Percentiles rank a stretch among this genome's conserved stretches.
Conservation (phyloP, 495 filamentous ascomycete genomes). For the Sabuloglossum arenarium region DNA sequence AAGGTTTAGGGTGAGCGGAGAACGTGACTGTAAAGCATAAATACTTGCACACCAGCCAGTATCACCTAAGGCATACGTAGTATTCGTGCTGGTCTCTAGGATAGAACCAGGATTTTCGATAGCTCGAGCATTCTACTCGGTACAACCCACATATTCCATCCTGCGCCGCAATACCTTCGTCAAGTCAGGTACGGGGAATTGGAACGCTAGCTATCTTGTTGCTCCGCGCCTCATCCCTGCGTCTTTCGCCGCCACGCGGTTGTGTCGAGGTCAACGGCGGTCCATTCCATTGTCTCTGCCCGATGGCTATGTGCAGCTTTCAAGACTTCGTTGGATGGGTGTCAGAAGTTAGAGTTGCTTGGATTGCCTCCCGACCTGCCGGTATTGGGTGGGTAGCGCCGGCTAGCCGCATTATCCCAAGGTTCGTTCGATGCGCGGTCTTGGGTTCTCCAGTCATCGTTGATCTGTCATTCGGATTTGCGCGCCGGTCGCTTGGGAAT, state of each 20-base stretch:
- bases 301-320: not conserved
- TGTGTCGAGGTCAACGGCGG: not conserved
- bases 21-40: too few relatives aligned
- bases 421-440: not conserved
- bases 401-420: not conserved
- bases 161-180: too few relatives aligned
- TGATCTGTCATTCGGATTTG: not conserved
- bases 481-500: not conserved
- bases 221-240: not conserved
- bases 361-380: not conserved
- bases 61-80: too few relatives aligned
- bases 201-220: not conserved
- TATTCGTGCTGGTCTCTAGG: too few relatives aligned
- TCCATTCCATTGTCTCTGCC: not conserved
- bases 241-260: not conserved
- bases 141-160: too few relatives aligned
- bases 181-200: not conserved
- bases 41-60: too few relatives aligned
- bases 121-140: too few relatives aligned
- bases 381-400: not conserved
- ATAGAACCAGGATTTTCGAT: too few relatives aligned
- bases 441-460: not conserved
- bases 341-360: not conserved
- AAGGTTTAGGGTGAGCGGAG: too few relatives aligned
- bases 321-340: not conserved